Evolutionary conservation across 139 green algal species (phyloP).

Genomic region (Micractinium sp.): DNA sequence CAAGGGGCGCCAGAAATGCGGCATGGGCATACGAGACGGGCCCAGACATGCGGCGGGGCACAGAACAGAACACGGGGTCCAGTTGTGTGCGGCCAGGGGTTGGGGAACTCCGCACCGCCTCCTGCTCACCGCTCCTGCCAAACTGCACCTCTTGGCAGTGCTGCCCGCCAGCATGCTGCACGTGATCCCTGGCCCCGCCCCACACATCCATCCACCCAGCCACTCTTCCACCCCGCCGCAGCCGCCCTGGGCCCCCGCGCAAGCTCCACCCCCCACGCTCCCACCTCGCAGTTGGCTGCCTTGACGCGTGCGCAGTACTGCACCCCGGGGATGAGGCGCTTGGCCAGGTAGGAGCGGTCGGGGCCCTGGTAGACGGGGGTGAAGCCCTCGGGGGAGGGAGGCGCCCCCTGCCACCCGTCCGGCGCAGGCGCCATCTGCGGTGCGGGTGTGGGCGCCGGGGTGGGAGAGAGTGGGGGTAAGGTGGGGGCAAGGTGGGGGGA

Average conservation of each 20-base stretch:
- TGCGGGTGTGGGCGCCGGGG: no score
- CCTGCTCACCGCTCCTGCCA: no score
- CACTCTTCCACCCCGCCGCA: neutral
- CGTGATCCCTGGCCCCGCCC: no score
- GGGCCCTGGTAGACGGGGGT: constrained; percentile 59
- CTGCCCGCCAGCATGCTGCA: no score
- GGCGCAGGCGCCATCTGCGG: constrained; percentile 59
- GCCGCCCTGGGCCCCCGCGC: neutral
- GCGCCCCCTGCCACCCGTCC: constrained; percentile 32
- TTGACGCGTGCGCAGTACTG: constrained; percentile 59
- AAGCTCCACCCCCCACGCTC: neutral
- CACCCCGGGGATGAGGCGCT: constrained; percentile 54
- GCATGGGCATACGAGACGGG: no score
- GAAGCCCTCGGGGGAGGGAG: constrained; percentile 46
- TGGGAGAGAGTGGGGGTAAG: neutral
- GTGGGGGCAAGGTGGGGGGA: no score
- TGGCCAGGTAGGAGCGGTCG: constrained; percentile 58
- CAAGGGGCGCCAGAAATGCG: neutral
- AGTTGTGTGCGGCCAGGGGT: no score
- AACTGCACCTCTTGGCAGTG: no score
- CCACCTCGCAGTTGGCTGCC: constrained; percentile 41
- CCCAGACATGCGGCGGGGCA: no score
- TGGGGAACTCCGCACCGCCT: no score
- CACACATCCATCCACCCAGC: neutral
- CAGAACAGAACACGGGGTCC: no score